Conservation (phyloP, 2,329 filamentous ascomycete species). For the Arthroderma uncinatum region DNA sequence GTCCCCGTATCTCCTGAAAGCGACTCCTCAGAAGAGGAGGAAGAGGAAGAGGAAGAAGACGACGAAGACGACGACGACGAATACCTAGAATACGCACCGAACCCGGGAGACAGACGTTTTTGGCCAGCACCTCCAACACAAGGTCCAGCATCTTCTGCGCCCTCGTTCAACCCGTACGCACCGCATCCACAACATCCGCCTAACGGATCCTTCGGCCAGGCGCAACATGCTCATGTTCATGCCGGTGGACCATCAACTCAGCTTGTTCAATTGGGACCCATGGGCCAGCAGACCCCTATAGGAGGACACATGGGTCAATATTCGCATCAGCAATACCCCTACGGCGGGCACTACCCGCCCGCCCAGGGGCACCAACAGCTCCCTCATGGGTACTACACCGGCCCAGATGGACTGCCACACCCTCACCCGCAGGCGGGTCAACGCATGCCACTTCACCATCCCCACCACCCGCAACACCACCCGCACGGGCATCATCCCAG, state of each 20-base stretch:
- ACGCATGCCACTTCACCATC: conserved; percentile 11
- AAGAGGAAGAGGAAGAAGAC: conserved; percentile 4
- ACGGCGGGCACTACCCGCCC: conserved; percentile 12
- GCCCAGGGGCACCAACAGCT: conserved; percentile 8
- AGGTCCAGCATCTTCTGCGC: conserved; percentile 32
- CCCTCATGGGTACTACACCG: conserved; percentile 11
- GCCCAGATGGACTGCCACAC: conserved; percentile 9
- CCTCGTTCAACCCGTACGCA: conserved; percentile 31
- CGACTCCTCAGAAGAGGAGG: conserved; percentile 22
- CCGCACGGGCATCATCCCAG: conserved; percentile 8
- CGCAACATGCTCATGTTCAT: conserved; percentile 19
- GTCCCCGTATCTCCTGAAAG: conserved; percentile 47
- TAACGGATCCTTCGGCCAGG: conserved; percentile 10
- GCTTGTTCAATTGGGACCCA: conserved; percentile 14
- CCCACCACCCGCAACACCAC: conserved; percentile 3
- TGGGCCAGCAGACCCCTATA: conserved; percentile 9
- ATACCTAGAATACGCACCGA: conserved; percentile 40
- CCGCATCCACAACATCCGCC: conserved; percentile 19
- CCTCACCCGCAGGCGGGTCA: conserved; percentile 4
- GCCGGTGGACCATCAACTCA: conserved; percentile 18
- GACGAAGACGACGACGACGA: conserved; percentile 44
- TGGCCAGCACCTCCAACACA: conserved; percentile 24
- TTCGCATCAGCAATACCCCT: conserved; percentile 9
- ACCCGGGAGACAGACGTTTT: conserved; percentile 24
- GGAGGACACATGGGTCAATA: conserved; percentile 10